phyloP scores from a whole-genome alignment of 371 early-diverging fungal genomes.

The Smittium mucronatum region DNA sequence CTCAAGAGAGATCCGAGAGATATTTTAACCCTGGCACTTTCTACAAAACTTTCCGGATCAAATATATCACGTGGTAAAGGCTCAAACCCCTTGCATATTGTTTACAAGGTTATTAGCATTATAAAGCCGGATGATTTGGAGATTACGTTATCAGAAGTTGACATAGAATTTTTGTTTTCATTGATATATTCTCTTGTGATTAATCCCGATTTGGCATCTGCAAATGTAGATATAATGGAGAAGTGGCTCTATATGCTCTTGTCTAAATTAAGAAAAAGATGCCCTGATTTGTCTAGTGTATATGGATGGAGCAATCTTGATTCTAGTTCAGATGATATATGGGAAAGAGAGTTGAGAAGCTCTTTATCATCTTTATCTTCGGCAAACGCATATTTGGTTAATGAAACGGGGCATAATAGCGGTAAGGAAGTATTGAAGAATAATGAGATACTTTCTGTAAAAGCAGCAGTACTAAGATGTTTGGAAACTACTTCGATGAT shows the following conservation, averaged over 20 bases:
- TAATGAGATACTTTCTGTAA: not conserved
- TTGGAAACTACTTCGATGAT: not conserved
- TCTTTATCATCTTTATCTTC: not conserved
- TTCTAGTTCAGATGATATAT: not conserved
- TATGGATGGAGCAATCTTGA: not conserved
- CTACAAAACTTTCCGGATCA: not conserved
- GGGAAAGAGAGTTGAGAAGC: not conserved
- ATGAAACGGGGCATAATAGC: not conserved
- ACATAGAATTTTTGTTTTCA: constrained; percentile 1
- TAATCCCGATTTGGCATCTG: not conserved
- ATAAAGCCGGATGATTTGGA: not conserved
- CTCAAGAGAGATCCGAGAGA: not conserved
- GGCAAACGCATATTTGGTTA: not conserved
- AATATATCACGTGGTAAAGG: not conserved
- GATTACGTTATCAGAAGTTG: not conserved
- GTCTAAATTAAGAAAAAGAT: not conserved
- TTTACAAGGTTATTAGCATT: not conserved
- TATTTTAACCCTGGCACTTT: not conserved
- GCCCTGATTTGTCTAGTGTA: not conserved
- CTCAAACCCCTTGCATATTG: not conserved
- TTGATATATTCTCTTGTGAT: not conserved
- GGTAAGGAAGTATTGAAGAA: not conserved
- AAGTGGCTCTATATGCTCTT: not conserved
- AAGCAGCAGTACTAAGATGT: not conserved
- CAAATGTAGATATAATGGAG: not conserved